phyloP scores from a whole-genome alignment of 177 flowering plant species.

The Vitis hybrid region DNA sequence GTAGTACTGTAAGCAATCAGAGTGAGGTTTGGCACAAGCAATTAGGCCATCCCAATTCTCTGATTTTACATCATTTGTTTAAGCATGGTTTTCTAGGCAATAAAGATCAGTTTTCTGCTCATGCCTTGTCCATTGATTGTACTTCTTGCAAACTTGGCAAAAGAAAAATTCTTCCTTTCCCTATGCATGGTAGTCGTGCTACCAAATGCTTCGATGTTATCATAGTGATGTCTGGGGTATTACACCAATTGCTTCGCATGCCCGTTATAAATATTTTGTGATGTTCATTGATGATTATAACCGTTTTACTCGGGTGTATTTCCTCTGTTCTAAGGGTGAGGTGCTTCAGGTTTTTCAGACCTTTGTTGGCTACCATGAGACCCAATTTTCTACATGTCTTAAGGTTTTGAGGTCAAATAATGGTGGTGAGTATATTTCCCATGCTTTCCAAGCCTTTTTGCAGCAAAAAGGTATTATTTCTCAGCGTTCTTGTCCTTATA shows the following conservation, averaged over 20 bases:
- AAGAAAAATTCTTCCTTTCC: conserved; percentile 9
- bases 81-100: conserved; percentile 8
- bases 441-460: no score
- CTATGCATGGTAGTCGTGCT: not conserved
- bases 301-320: conserved; percentile 7
- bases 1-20: not conserved
- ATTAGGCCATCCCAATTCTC: conserved; percentile 9
- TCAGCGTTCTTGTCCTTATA: no score
- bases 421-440: no score
- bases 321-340: conserved; percentile 6
- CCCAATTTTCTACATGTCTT: not conserved
- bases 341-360: not conserved
- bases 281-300: conserved; percentile 10
- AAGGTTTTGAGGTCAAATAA: not conserved
- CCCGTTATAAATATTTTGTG: conserved; percentile 1
- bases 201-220: not conserved
- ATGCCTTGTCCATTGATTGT: conserved; percentile 2
- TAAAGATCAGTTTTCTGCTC: not conserved
- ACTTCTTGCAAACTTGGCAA: conserved; percentile 10
- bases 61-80: not conserved
- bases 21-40: conserved; percentile 4
- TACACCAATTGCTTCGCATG: conserved; percentile 2
- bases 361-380: conserved; percentile 1
- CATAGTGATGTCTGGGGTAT: conserved; percentile 10
- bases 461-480: no score